These are phyloP conservation scores for Pseudogymnoascus sp. DNA, from an alignment of 2,329 filamentous ascomycete species.

Conservation along the genomic window DNA sequence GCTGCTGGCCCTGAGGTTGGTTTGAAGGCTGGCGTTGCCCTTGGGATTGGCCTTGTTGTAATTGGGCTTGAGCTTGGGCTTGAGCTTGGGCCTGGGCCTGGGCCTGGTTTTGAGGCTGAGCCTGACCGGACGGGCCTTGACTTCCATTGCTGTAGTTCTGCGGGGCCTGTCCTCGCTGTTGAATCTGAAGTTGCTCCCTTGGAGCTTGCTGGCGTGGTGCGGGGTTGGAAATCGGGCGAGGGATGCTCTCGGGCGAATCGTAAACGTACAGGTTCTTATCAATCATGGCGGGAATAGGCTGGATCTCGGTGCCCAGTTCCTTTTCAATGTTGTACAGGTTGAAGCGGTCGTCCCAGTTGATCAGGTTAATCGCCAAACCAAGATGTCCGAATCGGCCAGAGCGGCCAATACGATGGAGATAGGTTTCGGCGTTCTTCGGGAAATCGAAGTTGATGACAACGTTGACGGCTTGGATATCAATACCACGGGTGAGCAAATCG, in stretches of 20 bases:
- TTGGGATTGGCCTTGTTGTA: background rate
- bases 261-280: slow-evolving; percentile 99
- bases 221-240: slow-evolving; percentile 60
- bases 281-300: slow-evolving; percentile 87
- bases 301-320: slow-evolving; percentile 93
- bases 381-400: slow-evolving; percentile 95
- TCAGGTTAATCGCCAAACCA: slow-evolving; percentile 95
- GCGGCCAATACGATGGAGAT: slow-evolving; percentile 94
- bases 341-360: slow-evolving; percentile 99
- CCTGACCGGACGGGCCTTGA: slow-evolving; percentile 20
- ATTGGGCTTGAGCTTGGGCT: background rate
- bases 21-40: background rate
- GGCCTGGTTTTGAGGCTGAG: slow-evolving; percentile 20
- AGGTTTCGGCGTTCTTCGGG: slow-evolving; percentile 98
- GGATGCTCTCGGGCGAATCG: slow-evolving; percentile 90
- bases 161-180: slow-evolving; percentile 18
- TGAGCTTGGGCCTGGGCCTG: slow-evolving; percentile 16
- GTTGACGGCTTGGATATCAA: slow-evolving; percentile 98
- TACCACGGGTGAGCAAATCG: slow-evolving; percentile 93
- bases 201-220: slow-evolving; percentile 26
- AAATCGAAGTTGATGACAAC: slow-evolving; percentile 99
- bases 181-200: slow-evolving; percentile 19
- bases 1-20: slow-evolving; percentile 20
- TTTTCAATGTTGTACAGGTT: slow-evolving; percentile 98
- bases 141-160: slow-evolving; percentile 22